Conservation (phyloP, 176 grass and related monocot species). For the Neostapfia colusana region DNA sequence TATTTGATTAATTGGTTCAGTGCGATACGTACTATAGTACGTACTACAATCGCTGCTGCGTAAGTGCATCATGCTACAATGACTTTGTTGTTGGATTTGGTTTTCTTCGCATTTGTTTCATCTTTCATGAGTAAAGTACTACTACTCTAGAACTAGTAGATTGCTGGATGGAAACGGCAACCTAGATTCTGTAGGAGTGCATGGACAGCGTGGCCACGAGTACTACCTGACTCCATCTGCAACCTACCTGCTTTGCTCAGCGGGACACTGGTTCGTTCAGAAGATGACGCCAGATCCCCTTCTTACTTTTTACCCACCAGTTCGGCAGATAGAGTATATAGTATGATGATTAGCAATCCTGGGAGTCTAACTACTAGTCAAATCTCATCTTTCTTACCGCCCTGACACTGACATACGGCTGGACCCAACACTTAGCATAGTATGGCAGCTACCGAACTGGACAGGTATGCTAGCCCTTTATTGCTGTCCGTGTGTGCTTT, state of each 20-base stretch:
- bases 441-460: neutral
- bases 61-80: neutral
- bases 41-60: neutral
- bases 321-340: neutral
- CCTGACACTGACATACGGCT: too few species aligned
- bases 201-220: neutral
- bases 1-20: slow-evolving; percentile 2
- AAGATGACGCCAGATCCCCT: neutral
- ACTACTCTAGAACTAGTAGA: neutral
- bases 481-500: slow-evolving; percentile 12
- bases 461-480: neutral
- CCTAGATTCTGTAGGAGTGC: slow-evolving; percentile 2
- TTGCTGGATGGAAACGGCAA: neutral
- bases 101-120: slow-evolving; percentile 5
- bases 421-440: neutral
- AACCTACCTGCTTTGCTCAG: neutral
- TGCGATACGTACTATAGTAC: neutral
- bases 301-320: neutral
- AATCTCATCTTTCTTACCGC: neutral
- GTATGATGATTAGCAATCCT: neutral
- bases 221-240: neutral
- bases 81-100: neutral
- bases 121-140: slow-evolving; percentile 20
- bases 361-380: neutral
- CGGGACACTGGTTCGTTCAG: slow-evolving; percentile 1